Conservation (phyloP, 2,329 filamentous ascomycete genomes). For the Didymella keratinophila region DNA sequence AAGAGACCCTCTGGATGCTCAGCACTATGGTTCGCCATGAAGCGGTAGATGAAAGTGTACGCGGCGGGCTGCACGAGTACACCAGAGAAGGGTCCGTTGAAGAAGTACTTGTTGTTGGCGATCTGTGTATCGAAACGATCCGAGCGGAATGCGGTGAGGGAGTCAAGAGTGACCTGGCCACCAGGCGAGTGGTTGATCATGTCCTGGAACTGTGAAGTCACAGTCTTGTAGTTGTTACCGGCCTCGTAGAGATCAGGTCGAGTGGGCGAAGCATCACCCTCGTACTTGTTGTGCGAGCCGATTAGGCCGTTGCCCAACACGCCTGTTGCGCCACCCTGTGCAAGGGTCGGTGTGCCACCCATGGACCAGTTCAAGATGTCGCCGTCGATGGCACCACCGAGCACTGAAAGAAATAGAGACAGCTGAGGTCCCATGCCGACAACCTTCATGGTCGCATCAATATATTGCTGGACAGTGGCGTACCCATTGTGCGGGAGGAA, state of each 20-base stretch:
- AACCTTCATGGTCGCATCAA: conserved; percentile 30
- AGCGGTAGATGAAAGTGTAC: conserved; percentile 38
- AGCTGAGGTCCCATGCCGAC: conserved; percentile 33
- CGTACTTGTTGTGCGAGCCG: conserved; percentile 38
- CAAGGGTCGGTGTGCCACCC: conserved; percentile 32
- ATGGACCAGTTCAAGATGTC: conserved; percentile 34
- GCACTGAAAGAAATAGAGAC: conserved; percentile 27
- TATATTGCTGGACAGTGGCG: conserved; percentile 32
- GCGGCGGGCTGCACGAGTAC: conserved; percentile 37
- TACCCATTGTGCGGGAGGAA: conserved; percentile 36
- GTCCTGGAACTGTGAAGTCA: conserved; percentile 32
- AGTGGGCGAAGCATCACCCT: conserved; percentile 35
- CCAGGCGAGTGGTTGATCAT: conserved; percentile 33
- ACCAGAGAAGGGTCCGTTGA: conserved; percentile 35
- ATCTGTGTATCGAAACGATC: conserved; percentile 33
- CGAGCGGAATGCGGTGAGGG: conserved; percentile 29
- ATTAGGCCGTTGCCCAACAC: conserved; percentile 29
- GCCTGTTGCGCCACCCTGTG: conserved; percentile 29
- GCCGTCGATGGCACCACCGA: conserved; percentile 31
- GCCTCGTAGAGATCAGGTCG: conserved; percentile 32
- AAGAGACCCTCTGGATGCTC: conserved; percentile 28
- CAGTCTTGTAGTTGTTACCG: conserved; percentile 35
- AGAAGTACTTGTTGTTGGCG: conserved; percentile 30
- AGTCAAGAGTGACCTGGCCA: conserved; percentile 32
- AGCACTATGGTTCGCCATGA: conserved; percentile 37